Evolutionary conservation across 805 yeast species (phyloP).

Genomic region (Saturnispora besseyi): DNA sequence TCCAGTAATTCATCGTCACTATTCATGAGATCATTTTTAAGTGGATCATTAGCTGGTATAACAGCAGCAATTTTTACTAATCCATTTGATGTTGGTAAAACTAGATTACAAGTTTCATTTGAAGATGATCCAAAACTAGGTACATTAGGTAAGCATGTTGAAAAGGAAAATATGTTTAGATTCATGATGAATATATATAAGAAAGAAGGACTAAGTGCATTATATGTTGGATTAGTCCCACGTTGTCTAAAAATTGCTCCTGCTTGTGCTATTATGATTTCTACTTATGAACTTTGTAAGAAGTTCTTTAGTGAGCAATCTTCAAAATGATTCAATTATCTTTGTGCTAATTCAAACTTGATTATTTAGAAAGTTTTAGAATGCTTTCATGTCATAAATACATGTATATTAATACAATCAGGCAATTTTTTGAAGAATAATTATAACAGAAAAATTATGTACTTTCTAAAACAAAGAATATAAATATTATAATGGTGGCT

Average conservation of each 20-base stretch:
- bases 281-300: constrained; percentile 87
- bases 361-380: background rate
- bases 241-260: constrained; percentile 90
- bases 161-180: constrained; percentile 51
- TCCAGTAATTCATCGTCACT: constrained; percentile 11
- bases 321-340: background rate
- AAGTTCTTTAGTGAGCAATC: constrained; percentile 33
- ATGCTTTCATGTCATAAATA: background rate
- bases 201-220: constrained; percentile 70
- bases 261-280: constrained; percentile 96
- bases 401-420: background rate
- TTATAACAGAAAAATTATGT: too few relatives aligned
- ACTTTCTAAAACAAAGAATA: background rate
- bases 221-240: constrained; percentile 84
- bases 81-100: constrained; percentile 96
- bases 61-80: constrained; percentile 83
- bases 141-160: constrained; percentile 7
- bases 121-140: constrained; percentile 21
- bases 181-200: constrained; percentile 54
- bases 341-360: background rate
- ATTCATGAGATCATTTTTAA: constrained; percentile 56
- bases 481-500: background rate
- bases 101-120: constrained; percentile 69
- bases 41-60: constrained; percentile 80
- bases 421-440: too few relatives aligned